These are phyloP conservation scores for Apiotrichum brassicae DNA, from an alignment of 1,284 basidiomycete species.

Conservation along the genomic window DNA sequence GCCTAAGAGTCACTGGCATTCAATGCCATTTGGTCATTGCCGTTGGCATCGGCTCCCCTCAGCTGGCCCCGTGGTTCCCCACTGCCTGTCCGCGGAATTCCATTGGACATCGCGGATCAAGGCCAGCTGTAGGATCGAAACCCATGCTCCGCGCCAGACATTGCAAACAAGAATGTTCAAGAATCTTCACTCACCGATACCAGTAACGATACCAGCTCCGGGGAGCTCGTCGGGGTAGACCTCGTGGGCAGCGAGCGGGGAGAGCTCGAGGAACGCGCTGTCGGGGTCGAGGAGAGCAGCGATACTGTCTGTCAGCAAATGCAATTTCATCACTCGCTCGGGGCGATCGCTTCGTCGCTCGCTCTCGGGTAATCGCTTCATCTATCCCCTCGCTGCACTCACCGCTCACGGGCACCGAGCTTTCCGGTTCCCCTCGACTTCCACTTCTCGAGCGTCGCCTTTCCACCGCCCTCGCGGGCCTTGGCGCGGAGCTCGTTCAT, in stretches of 20 bases:
- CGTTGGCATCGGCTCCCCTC: no score
- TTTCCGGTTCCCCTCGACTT: slow-evolving; percentile 74
- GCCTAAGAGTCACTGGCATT: slow-evolving; percentile 52
- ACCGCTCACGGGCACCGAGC: slow-evolving; percentile 81
- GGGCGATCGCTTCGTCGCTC: no score
- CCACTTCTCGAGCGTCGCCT: slow-evolving; percentile 60
- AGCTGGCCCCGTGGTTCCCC: no score
- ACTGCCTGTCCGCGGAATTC: no score
- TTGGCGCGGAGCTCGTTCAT: slow-evolving; percentile 49
- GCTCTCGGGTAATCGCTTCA: no score
- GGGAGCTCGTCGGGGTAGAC: slow-evolving; percentile 80
- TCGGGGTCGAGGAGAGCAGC: slow-evolving; percentile 70
- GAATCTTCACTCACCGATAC: slow-evolving; percentile 60
- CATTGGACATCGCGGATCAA: no score
- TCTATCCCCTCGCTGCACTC: slow-evolving; percentile 15
- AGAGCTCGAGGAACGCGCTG: slow-evolving; percentile 85
- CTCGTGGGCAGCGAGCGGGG: slow-evolving; percentile 75
- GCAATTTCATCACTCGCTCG: no score
- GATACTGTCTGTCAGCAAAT: slow-evolving; percentile 50
- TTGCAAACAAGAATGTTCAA: no score
- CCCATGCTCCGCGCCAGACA: no score
- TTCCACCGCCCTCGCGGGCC: slow-evolving; percentile 47
- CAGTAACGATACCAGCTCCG: slow-evolving; percentile 84
- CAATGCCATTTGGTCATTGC: no score
- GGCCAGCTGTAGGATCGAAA: no score